These are phyloP conservation scores for Dryadomyces quercus-mongolicae DNA, from an alignment of 2,329 filamentous ascomycete genomes.

Conservation along the genomic window DNA sequence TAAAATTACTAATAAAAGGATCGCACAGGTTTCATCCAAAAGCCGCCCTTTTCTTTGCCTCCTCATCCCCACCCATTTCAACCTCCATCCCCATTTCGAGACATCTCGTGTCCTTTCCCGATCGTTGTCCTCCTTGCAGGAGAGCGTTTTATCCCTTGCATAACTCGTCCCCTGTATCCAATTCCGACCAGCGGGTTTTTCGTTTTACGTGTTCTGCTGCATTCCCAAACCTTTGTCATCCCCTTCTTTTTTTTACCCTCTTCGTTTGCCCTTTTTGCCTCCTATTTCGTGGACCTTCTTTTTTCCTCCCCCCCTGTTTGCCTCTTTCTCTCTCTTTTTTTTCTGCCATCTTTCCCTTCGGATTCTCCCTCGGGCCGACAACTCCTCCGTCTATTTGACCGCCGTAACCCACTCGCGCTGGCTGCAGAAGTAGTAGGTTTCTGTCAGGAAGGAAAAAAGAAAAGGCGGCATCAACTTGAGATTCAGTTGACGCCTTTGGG, in stretches of 20 bases:
- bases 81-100: not conserved
- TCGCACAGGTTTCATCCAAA: slow-evolving; percentile 3
- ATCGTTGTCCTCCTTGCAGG: slow-evolving; percentile 7
- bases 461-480: not conserved
- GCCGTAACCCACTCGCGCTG: not conserved
- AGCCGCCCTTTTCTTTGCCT: not conserved
- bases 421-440: not conserved
- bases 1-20: not conserved
- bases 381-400: not conserved
- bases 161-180: not conserved
- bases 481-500: no score
- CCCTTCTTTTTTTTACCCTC: slow-evolving; percentile 1
- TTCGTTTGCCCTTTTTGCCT: not conserved
- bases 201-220: not conserved
- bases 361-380: not conserved
- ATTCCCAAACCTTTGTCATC: not conserved
- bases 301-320: not conserved
- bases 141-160: slow-evolving; percentile 9
- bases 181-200: slow-evolving; percentile 8
- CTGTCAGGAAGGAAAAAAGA: not conserved
- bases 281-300: not conserved
- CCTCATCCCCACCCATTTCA: not conserved
- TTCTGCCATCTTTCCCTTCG: not conserved
- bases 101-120: slow-evolving; percentile 9
- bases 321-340: not conserved